Base-by-base conservation (phyloP, 78 protist species). In the Diacronema lutheri region DNA sequence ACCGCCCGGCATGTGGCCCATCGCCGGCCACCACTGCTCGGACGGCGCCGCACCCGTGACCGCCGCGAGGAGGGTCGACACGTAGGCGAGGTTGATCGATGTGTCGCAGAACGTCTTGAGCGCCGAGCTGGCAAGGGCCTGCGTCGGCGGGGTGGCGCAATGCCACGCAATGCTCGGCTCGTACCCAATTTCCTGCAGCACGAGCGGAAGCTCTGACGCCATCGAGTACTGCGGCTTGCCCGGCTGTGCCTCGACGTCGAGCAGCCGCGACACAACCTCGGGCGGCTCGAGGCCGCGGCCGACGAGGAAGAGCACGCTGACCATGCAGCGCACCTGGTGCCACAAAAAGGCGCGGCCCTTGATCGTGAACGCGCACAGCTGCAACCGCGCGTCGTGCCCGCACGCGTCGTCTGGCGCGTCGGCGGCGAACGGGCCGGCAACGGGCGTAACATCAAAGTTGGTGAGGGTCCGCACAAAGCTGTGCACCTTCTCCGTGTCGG, bases 321-420 rank as follows among this genome's bases (percentile, higher is more conserved):
- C 87, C 92, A 93, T 93, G 88, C 91, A 90, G 13, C 96, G 72
- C 9, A 93, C 84, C 60, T 85, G 86, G 72, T 88, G 89, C 86
- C 83, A 94, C 31, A 94, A 57, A 35, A 94, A 94, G 12, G 89
- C 85, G 10, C 26, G 0, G 20, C 95, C 96, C 37, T 4, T 5
- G 20, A 93, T 64, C 26, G 0, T 29, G 37, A 87, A 61, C 37
- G 13, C 83, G 33, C 40, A 87, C 19, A 64, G 44, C 33, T 57
- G n/a, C 16, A 19, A 0, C 11, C 37, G 73, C 38, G 55, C 16
- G 9, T 4, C 26, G 16, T 21, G 21, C 25, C 31, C 20, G 31
- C 41, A 1, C 60, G n/a, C 23, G 37, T 2, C 26, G 35, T 1
- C 90, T 0, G 31, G 6, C 13, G 6, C 58, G 57, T 29, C 55